Base-by-base conservation (phyloP, 352 stramenopile genomes). In the Halophytophthora batemanensis region DNA sequence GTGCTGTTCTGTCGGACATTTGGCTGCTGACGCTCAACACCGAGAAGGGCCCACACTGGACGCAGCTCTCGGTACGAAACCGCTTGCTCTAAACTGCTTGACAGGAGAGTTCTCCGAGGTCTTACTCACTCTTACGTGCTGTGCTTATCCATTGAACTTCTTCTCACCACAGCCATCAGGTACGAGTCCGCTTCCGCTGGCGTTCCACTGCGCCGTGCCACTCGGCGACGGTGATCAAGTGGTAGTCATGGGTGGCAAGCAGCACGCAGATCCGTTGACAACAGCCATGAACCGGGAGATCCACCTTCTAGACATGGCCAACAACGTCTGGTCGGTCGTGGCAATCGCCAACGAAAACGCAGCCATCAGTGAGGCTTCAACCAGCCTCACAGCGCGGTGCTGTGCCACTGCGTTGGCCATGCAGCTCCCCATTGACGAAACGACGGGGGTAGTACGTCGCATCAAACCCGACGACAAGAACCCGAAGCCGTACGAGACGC, bases 101-200 rank as follows among this genome's bases (percentile, higher is more conserved):
- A 18, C 7, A 45, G n/a, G n/a, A n/a, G n/a, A n/a, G n/a, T n/a
- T 54, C 39, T 12, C 41, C 53, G 22, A 4, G 11, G 25, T 21
- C 14, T 34, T 29, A 21, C 42, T 63, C 18, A 58, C 23, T 12
- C n/a, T 31, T 31, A 8, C 4, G 7, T 50, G 21, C 15, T 17
- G 40, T 45, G 29, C 14, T 34, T 45, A 4, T 54, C 34, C 28
- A 13, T 33, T 8, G 8, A 22, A 15, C 35, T 14, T 33, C 40
- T 22, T 28, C 17, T n/a, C 43, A 42, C 47, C 39, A 49, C 43
- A 86, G 61, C 69, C 74, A 3, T 71, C 68, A 14, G 79, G 79
- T 0, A 66, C 44, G 29, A 79, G 71, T 33, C 77, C 79, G 31
- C 44, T 86, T 0, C 74, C 79, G 18, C 59, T 90, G 14, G 73